phyloP scores from a whole-genome alignment of 2,329 filamentous ascomycete genomes.

The Coniella lustricola region DNA sequence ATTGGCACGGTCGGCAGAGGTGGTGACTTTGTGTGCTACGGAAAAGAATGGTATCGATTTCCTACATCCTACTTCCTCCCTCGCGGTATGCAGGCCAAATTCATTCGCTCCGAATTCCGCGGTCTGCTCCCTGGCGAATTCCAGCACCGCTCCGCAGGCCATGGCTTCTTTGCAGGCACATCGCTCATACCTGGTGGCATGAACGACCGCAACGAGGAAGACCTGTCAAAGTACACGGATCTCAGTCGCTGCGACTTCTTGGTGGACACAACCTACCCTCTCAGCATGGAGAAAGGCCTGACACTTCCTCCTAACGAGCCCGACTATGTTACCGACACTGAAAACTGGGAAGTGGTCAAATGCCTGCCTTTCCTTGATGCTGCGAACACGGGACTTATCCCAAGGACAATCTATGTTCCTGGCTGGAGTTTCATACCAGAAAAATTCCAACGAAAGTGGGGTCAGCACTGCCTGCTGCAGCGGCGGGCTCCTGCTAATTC shows the following conservation, averaged over 20 bases:
- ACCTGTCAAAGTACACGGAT: slow-evolving; percentile 78
- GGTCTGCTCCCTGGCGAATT: slow-evolving; percentile 90
- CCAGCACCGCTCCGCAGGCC: slow-evolving; percentile 60
- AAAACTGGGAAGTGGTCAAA: slow-evolving; percentile 70
- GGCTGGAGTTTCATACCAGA: slow-evolving; percentile 62
- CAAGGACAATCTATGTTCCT: slow-evolving; percentile 77
- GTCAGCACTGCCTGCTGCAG: slow-evolving; percentile 75
- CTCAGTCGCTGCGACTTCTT: slow-evolving; percentile 72
- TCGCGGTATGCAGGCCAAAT: slow-evolving; percentile 75
- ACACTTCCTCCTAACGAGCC: slow-evolving; percentile 63
- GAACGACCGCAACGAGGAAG: slow-evolving; percentile 88
- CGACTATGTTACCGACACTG: slow-evolving; percentile 64
- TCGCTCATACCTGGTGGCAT: slow-evolving; percentile 77
- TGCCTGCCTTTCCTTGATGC: slow-evolving; percentile 80
- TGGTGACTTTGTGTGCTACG: slow-evolving; percentile 74
- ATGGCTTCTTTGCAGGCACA: slow-evolving; percentile 73
- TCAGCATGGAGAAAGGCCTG: slow-evolving; percentile 27
- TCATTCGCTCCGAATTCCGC: slow-evolving; percentile 82
- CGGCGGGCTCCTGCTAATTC: slow-evolving; percentile 26
- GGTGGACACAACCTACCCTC: slow-evolving; percentile 78
- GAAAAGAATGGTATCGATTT: slow-evolving; percentile 98
- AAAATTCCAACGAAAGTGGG: slow-evolving; percentile 70
- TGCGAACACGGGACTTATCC: slow-evolving; percentile 62
- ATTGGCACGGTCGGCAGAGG: slow-evolving; percentile 39
- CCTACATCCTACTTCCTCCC: slow-evolving; percentile 90